Evolutionary conservation across 2,329 filamentous ascomycete genomes (phyloP), one percentile per base, ranked within the genome.

Genomic region (Coniella vitis): DNA sequence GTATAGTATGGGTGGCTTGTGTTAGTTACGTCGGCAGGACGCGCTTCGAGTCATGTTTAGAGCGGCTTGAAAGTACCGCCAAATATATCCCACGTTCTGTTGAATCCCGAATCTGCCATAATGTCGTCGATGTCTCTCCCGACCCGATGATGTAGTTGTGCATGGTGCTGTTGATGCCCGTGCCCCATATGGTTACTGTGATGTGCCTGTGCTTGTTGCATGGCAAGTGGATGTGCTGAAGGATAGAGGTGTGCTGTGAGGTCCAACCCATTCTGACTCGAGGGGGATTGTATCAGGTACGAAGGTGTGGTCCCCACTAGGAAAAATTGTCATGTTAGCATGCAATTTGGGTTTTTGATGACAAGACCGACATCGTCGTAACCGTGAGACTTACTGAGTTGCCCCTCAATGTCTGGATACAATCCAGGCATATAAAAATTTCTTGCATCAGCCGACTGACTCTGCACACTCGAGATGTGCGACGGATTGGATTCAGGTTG

Each of bases 331-430:
- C n/a, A 19, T 41, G 36, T 47, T 20, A 47, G 44, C 16, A 41
- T 17, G 8, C 7, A 31, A 41, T n/a, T n/a, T n/a, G 20, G n/a
- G 22, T 10, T 13, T 29, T 14, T 13, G 12, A 7, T n/a, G n/a
- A n/a, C n/a, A n/a, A n/a, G n/a, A n/a, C n/a, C n/a, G n/a, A n/a
- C n/a, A n/a, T n/a, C n/a, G n/a, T n/a, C n/a, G n/a, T n/a, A n/a
- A n/a, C n/a, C n/a, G n/a, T n/a, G n/a, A n/a, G 3, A 48, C 51
- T 45, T 21, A 53, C 51, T 79, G 12, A 90, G 71, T 55, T 89
- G 84, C 16, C 84, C 85, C 58, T 90, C 86, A 44, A 87, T 78
- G 47, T 85, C 83, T 54, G 84, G 81, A 54, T 78, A 75, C 4
- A 75, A 63, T 17, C 68, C 69, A 3, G 74, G 69, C 52, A 79